Base-by-base conservation (phyloP, 1,139 yeast genomes). In the Kurtzmaniella quercitrusa region DNA sequence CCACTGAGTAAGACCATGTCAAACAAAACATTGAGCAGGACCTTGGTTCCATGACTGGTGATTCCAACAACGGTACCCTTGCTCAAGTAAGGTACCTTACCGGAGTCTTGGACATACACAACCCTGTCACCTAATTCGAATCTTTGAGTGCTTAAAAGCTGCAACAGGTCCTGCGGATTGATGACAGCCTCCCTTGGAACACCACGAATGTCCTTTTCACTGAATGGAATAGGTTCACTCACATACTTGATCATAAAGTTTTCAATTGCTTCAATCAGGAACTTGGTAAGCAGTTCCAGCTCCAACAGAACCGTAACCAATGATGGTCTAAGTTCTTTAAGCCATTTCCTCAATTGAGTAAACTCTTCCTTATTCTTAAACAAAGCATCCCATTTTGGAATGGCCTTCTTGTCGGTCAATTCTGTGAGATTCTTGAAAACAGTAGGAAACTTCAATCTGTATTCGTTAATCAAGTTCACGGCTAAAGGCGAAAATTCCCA, bases 61-160 rank as follows among this genome's bases (percentile, higher is more conserved):
- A 87, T 82, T 4, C 93, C 89, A 42, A 87, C 85, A 43, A 93
- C 95, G 1, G 97, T 89, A 59, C 99, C 99, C 54, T 87, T 84
- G 18, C 89, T 77, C 56, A 85, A 88, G 45, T 83, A 66, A 30
- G 97, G 96, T 14, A 91, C 96, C 57, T 88, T 89, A 45, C 98
- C 98, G 33, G 87, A 82, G 54, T 84, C 88, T 55, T 86, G 84
- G 19, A 89, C 87, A 53, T 88, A 89, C 28, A 87, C 78, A 33
- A 94, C 88, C 47, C 98, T 78, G 57, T 93, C 98, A 53, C 98
- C 98, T 33, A 94, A 71, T 33, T 77, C 77, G 57, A 93, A 94
- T 41, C 73, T 68, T 66, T 94, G 99, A 40, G 77, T 74, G 48
- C 85, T 78, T 52, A 94, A 73, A 50, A 83, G 72, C 54, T 85